Conservation (phyloP, 2,329 filamentous ascomycete genomes). For the Penicillium nordicum region DNA sequence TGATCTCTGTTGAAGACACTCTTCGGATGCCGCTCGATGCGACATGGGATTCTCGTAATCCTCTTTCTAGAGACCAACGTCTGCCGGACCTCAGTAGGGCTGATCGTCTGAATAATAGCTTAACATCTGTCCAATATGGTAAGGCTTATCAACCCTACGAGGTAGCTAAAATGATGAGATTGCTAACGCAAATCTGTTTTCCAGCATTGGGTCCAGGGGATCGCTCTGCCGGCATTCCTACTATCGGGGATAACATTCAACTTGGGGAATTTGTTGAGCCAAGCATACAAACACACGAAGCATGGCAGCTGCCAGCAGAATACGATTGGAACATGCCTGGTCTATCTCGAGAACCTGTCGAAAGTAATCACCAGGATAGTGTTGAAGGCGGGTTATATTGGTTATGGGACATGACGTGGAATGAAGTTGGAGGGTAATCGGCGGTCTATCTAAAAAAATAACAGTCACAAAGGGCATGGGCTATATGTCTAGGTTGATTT, state of each 20-base stretch:
- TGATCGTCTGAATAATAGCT: conserved; percentile 23
- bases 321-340: conserved; percentile 10
- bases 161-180: neutral
- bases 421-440: conserved; percentile 4
- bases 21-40: conserved; percentile 22
- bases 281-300: neutral
- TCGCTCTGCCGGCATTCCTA: neutral
- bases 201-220: conserved; percentile 12
- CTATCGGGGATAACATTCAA: neutral
- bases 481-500: conserved; percentile 6
- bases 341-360: neutral
- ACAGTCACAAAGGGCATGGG: neutral
- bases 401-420: conserved; percentile 32
- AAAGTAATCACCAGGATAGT: conserved; percentile 7
- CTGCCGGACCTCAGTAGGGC: conserved; percentile 10
- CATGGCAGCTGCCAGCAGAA: conserved; percentile 6
- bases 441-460: neutral
- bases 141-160: neutral
- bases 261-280: neutral
- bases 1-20: conserved; percentile 25
- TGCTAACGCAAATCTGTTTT: neutral
- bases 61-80: neutral
- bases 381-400: conserved; percentile 28
- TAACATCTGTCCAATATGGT: conserved; percentile 26
- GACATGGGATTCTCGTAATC: conserved; percentile 5